A percentile compares a stretch with the other conserved stretches of the same genome.
Evolutionary conservation across 2,329 filamentous ascomycete genomes (phyloP).

Genomic region (Botrytis galanthina): DNA sequence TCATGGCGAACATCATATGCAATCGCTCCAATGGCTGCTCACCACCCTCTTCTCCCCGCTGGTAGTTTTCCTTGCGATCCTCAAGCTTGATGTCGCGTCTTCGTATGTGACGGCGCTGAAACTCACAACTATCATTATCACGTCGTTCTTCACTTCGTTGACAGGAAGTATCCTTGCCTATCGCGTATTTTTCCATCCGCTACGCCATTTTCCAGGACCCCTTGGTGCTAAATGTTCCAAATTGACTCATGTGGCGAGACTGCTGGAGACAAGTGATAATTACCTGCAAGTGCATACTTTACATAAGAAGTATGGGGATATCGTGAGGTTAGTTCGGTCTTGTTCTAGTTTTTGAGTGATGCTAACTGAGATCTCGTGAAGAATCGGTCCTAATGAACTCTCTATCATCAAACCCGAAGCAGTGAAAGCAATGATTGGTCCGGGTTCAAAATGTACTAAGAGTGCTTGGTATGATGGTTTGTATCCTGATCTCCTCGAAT

Average conservation of each 20-base stretch:
- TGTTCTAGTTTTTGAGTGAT: not conserved
- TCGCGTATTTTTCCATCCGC: conserved; percentile 47
- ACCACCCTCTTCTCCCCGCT: not conserved
- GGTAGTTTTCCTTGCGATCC: not conserved
- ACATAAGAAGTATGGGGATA: conserved; percentile 31
- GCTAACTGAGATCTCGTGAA: not conserved
- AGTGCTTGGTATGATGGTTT: conserved; percentile 30
- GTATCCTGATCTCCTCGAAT: not conserved
- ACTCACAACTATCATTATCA: not conserved
- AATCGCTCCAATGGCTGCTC: not conserved
- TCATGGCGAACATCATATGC: conserved; percentile 28
- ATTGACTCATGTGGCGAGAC: conserved; percentile 25
- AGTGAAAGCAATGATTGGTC: conserved; percentile 24
- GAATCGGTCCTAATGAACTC: conserved; percentile 27
- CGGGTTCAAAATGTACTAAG: conserved; percentile 28
- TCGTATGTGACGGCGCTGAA: not conserved
- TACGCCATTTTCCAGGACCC: conserved; percentile 36
- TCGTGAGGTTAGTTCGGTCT: conserved; percentile 25
- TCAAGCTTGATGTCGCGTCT: not conserved
- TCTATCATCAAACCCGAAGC: conserved; percentile 28
- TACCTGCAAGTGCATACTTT: conserved; percentile 23
- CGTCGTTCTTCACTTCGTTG: not conserved
- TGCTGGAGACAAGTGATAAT: conserved; percentile 22
- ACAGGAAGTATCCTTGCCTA: conserved; percentile 50
- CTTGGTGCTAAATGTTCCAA: conserved; percentile 28